Percentiles rank a stretch among this genome's conserved stretches.
phyloP scores from a whole-genome alignment of 441 rosid genomes.

The Raphanus hybrid region DNA sequence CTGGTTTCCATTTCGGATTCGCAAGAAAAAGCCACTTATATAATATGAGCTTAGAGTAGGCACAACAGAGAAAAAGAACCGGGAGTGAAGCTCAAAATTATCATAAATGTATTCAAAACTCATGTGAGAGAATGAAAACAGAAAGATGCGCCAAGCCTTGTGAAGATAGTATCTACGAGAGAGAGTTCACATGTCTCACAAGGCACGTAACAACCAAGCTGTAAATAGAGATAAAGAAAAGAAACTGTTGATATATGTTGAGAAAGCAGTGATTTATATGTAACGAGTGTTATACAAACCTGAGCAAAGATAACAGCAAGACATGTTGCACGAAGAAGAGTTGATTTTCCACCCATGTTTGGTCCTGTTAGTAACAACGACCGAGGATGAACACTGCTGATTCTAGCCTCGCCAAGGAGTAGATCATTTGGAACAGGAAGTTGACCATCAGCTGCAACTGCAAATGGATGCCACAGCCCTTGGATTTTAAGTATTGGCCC shows the following conservation, averaged over 20 bases:
- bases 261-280: background rate
- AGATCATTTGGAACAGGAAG: conserved; percentile 89
- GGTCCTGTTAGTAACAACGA: conserved; percentile 93
- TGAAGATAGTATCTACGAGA: conserved; percentile 75
- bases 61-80: background rate
- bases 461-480: conserved; percentile 97
- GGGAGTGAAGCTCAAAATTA: background rate
- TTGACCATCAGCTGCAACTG: conserved; percentile 73
- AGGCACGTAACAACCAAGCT: conserved; percentile 96
- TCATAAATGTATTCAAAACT: background rate
- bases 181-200: conserved; percentile 72
- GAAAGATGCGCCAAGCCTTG: too few species aligned
- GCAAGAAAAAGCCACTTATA: conserved; percentile 35
- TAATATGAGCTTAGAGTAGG: conserved; percentile 6
- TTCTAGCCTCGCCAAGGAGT: conserved; percentile 67
- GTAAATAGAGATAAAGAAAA: conserved; percentile 36
- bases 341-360: conserved; percentile 99
- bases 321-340: conserved; percentile 93
- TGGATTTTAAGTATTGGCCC: conserved; percentile 72
- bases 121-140: too few species aligned
- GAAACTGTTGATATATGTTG: background rate
- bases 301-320: conserved; percentile 89
- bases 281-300: conserved; percentile 49
- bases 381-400: conserved; percentile 54
- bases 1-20: conserved; percentile 85